Evolutionary conservation across 768 basidiomycete genomes (phyloP), one percentile per base, ranked within the genome.

Genomic region (Pulveroboletus sp.): DNA sequence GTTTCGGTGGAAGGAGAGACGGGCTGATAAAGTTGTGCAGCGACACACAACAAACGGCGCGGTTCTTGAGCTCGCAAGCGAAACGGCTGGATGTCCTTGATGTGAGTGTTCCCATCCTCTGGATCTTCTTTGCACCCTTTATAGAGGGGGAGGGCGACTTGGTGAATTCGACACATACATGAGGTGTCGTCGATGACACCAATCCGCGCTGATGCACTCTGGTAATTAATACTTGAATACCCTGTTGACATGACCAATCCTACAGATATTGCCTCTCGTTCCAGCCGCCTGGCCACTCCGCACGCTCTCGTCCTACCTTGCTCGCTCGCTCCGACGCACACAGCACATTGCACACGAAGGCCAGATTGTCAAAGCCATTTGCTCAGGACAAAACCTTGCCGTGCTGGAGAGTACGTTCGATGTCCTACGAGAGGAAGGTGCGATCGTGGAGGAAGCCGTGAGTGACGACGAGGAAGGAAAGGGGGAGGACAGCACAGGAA

Each of bases 211-310:
- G 43, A 29, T 32, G n/a, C 19, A n/a, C 23, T 24, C 7, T 47
- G 40, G 38, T 44, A 13, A 14, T 14, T 26, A 6, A 40, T 44
- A 50, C 13, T 26, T 35, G n/a, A 5, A 35, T 35, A 5, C 14
- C 5, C 49, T 45, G 35, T 54, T 35, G 17, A 34, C 26, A 47
- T 35, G 19, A 29, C 12, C 31, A 22, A 35, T 34, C 37, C 23
- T 46, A n/a, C 54, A 88, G 83, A 76, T 85, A 50, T 73, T 90
- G 50, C 67, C 81, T 40, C 63, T 81, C 30, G 73, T 94, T 8
- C 92, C 93, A 5, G 63, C 79, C 43, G 72, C 79, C 23, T 95
- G 93, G 92, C 80, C 91, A 1, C 69, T 94, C 13, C 73, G 76
- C 17, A 68, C 78, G 10, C 74, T 94, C 50, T 81, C 89, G 0